Conservation (phyloP, 306 rosid genomes). For the Quercus gilva region DNA sequence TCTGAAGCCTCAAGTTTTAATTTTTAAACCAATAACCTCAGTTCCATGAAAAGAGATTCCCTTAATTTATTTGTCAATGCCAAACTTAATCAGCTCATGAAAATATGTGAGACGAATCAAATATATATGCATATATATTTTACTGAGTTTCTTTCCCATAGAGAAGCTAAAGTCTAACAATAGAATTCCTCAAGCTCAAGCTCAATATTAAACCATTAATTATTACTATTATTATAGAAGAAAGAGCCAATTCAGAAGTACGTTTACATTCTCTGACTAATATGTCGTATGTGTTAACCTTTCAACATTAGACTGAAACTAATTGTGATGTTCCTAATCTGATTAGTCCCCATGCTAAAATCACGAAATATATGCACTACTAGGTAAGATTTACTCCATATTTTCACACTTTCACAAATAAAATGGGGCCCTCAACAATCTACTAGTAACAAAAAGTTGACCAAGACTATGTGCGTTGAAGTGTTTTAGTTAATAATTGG, state of each 20-base stretch:
- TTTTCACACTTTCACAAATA: no score
- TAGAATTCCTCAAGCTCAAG: background rate
- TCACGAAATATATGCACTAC: background rate
- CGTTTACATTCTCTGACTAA: background rate
- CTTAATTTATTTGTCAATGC: background rate
- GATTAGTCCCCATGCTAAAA: background rate
- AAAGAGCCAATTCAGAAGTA: background rate
- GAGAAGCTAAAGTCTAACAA: background rate
- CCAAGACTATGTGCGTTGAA: conserved; percentile 34
- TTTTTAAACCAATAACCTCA: no score
- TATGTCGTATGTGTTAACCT: background rate
- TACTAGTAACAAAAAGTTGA: conserved; percentile 37
- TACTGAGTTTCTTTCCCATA: background rate
- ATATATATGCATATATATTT: background rate
- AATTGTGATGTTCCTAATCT: background rate
- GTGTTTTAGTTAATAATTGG: conserved; percentile 13
- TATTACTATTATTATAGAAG: background rate
- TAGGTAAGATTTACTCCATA: no score
- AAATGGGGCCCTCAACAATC: conserved; percentile 31
- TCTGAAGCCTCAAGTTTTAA: no score
- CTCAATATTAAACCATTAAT: background rate
- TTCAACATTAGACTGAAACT: background rate
- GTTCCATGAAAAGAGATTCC: no score
- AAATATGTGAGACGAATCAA: background rate
- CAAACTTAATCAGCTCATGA: background rate